Evolutionary conservation across 345 rosid species (phyloP).

Genomic region (Murraya koenigii): DNA sequence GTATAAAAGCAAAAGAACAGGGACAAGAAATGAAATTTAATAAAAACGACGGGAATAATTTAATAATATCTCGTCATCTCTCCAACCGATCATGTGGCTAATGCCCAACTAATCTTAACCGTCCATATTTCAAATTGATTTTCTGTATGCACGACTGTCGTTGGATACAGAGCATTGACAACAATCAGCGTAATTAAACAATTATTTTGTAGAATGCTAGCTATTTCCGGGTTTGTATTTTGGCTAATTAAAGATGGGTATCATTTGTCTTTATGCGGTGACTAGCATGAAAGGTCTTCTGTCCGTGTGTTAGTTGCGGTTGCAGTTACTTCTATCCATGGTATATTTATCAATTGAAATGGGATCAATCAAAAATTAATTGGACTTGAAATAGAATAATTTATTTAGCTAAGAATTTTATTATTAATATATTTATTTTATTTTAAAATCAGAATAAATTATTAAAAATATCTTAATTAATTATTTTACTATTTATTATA

Average conservation of each 20-base stretch:
- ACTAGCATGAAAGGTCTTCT: not conserved
- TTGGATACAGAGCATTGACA: not conserved
- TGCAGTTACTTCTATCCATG: too few relatives aligned
- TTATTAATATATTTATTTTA: too few relatives aligned
- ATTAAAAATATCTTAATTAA: fast-evolving
- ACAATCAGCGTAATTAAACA: not conserved
- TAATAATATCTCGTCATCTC: not conserved
- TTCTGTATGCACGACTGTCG: not conserved
- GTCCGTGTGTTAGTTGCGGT: not conserved
- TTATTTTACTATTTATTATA: too few relatives aligned
- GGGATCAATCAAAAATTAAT: too few relatives aligned
- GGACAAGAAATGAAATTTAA: not conserved
- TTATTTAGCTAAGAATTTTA: too few relatives aligned
- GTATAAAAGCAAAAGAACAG: slow-evolving; percentile 10
- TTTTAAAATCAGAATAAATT: fast-evolving
- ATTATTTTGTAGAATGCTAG: not conserved
- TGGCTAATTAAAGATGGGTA: not conserved
- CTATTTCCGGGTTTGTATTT: not conserved
- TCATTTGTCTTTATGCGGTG: not conserved
- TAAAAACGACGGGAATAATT: not conserved
- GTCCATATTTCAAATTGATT: not conserved
- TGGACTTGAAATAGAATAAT: too few relatives aligned
- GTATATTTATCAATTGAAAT: too few relatives aligned
- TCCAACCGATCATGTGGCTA: not conserved
- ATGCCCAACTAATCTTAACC: not conserved